Conservation (phyloP, 2,329 filamentous ascomycete species). For the Scedosporium boydii region DNA sequence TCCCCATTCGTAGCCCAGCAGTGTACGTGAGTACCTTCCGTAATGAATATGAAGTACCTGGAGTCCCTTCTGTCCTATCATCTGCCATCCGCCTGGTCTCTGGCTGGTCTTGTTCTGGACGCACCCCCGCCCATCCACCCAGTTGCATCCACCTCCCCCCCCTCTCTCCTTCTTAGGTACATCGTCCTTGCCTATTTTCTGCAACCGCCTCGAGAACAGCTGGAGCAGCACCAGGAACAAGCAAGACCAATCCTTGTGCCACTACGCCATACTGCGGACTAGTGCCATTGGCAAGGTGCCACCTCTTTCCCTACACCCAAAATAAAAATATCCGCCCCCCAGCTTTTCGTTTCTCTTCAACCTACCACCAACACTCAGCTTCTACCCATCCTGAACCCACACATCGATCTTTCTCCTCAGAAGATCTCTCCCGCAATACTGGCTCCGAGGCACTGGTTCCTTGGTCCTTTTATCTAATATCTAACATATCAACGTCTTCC, state of each 20-base stretch:
- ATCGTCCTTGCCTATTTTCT: not conserved
- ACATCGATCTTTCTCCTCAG: not conserved
- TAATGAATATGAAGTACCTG: not conserved
- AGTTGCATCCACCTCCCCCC: not conserved
- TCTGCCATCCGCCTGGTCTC: not conserved
- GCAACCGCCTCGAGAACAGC: slow-evolving; percentile 1
- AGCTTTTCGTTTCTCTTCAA: not conserved
- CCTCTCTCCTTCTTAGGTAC: not conserved
- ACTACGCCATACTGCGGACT: not conserved
- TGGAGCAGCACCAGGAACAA: not conserved
- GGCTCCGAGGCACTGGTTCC: not conserved
- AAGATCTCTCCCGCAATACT: not conserved
- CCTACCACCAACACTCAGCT: not conserved
- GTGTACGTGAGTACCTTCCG: not conserved
- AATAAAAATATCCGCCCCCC: slow-evolving; percentile 1
- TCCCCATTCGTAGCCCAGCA: not conserved
- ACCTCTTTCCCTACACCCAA: not conserved
- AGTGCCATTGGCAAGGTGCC: slow-evolving; percentile 1
- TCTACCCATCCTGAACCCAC: not conserved
- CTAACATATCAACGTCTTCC: not conserved
- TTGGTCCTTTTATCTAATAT: not conserved
- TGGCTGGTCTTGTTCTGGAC: no score
- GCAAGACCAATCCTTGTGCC: not conserved
- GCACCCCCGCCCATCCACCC: not conserved
- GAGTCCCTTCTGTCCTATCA: not conserved